Percentiles rank a stretch among this genome's conserved stretches.
These are phyloP conservation scores for Platanthera guangdongensis DNA, from an alignment of 106 monocot species.

Conservation along the genomic window DNA sequence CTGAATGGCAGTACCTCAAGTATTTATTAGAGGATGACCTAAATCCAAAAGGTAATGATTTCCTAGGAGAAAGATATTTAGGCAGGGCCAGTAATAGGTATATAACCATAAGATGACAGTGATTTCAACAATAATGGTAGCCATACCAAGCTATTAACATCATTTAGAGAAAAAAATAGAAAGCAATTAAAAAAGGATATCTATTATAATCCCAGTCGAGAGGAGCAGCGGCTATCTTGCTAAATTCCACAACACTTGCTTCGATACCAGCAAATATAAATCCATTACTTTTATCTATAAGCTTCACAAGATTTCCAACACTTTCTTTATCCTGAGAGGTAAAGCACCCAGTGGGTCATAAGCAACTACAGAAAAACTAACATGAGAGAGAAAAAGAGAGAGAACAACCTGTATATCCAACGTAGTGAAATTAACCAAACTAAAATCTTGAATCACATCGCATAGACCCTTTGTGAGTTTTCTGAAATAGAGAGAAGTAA, in stretches of 20 bases:
- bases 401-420: conserved; percentile 74
- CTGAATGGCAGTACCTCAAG: neutral
- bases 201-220: conserved; percentile 94
- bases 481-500: conserved; percentile 23
- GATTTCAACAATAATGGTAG: neutral
- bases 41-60: neutral
- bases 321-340: conserved; percentile 86
- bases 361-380: neutral
- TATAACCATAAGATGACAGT: neutral
- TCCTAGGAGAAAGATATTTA: neutral
- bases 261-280: conserved; percentile 85
- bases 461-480: conserved; percentile 92
- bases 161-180: neutral
- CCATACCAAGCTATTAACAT: neutral
- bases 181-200: conserved; percentile 70
- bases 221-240: conserved; percentile 90
- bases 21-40: neutral
- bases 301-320: conserved; percentile 91
- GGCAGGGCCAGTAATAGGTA: neutral
- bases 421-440: conserved; percentile 74
- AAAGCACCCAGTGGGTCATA: neutral
- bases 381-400: neutral
- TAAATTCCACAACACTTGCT: conserved; percentile 78
- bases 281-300: conserved; percentile 96
- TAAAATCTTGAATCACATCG: conserved; percentile 74